Evolutionary conservation across 2,329 filamentous ascomycete species (phyloP), one percentile per base, ranked within the genome.

Genomic region (Diaporthe caulivora): DNA sequence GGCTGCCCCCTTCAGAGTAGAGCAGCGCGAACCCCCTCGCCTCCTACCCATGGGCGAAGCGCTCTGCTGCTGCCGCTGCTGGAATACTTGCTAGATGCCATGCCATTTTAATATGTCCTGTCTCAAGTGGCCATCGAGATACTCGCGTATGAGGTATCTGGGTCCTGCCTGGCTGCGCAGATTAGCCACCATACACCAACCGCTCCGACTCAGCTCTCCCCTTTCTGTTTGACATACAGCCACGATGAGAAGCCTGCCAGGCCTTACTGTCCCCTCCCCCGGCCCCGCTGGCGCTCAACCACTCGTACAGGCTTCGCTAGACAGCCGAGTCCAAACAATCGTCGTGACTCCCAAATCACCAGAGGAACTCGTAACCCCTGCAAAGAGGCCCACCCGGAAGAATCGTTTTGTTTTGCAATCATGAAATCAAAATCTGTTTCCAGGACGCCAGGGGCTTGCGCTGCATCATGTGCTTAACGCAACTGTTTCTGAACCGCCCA

Each of bases 371-470:
- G 37, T 51, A 40, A 9, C 49, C 57, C 51, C 51, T 17, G n/a
- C 40, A 44, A 26, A 49, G 34, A 67, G 53, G n/a, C 53, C 67
- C 60, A 37, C 58, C 49, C 29, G 58, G 29, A 40, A 49, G 70
- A 68, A 47, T 73, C 44, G 51, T 68, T 67, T 31, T 53, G 34
- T 53, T 37, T 44, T 51, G 51, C 71, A 55, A 65, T 58, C 58
- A 55, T 47, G 60, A 67, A 70, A 72, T 54, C 68, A 68, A 47
- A 31, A 34, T 72, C 58, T 67, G 62, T 75, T 75, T 73, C 71
- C 73, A 51, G 69, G 72, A 75, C 73, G 73, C 73, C 73, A 57
- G 70, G 73, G 73, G 69, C 72, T 70, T 74, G 73, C 71, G 58
- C 69, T 70, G 62, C 55, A 64, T 72, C 72, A 72, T 72, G 71